A percentile compares a stretch with the other conserved stretches of the same genome.
Evolutionary conservation across 352 stramenopile genomes (phyloP).

Genomic region (Ophiocytium majus): DNA sequence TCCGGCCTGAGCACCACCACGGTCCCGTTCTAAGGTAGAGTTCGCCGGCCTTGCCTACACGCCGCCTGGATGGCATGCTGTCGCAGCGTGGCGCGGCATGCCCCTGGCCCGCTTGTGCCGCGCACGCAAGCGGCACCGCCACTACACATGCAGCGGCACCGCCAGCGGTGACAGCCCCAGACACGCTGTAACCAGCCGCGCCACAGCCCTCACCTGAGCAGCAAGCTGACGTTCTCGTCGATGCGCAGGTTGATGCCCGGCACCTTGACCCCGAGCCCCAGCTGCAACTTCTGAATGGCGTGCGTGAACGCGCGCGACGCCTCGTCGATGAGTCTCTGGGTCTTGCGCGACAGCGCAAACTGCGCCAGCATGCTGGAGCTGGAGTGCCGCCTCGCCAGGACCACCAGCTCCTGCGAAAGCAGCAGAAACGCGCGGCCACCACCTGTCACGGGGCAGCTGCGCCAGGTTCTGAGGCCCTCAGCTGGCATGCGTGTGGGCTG

Average conservation of each 20-base stretch:
- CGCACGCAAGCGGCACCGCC: too few species aligned
- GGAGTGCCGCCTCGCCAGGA: background rate
- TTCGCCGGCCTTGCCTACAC: background rate
- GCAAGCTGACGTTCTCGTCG: slow-evolving; percentile 17
- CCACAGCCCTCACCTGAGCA: slow-evolving; percentile 10
- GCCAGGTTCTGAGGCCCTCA: too few species aligned
- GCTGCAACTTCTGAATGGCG: background rate
- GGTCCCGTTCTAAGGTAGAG: background rate
- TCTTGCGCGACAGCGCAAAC: slow-evolving; percentile 6
- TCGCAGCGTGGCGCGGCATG: too few species aligned
- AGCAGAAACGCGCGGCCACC: too few species aligned
- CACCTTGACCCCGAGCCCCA: background rate
- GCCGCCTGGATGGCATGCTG: background rate
- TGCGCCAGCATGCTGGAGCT: background rate
- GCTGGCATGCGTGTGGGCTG: too few species aligned
- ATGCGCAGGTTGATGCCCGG: slow-evolving; percentile 13
- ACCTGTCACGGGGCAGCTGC: too few species aligned
- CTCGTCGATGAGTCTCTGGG: background rate
- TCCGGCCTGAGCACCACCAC: too few species aligned
- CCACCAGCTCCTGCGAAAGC: slow-evolving; percentile 7
- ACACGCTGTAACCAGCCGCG: background rate
- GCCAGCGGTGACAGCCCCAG: too few species aligned
- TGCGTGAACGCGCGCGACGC: background rate
- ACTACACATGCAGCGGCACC: too few species aligned
- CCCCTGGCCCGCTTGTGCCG: too few species aligned